Base-by-base conservation (phyloP, 495 filamentous ascomycete genomes). In the Apodospora peruviana region DNA sequence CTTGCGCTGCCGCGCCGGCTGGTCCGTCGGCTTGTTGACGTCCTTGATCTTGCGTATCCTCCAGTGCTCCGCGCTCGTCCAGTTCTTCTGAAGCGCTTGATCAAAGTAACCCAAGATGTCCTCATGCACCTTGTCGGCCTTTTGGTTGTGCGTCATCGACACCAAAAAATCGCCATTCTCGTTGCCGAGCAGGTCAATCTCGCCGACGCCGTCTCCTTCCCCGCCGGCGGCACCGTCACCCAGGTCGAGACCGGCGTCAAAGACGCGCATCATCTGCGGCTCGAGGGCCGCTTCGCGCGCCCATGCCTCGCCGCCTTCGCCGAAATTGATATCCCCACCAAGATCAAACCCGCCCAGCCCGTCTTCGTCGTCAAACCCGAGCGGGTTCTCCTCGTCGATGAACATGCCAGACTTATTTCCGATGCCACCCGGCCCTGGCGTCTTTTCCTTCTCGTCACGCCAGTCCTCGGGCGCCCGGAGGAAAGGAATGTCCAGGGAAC, bases 21-120 rank as follows among this genome's bases (percentile, higher is more conserved):
- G n/a, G 29, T 72, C 76, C 12, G 77, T 70, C 25, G 74, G 64
- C 57, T 86, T 88, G 47, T 78, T 81, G 50, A 79, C 75, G 47
- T 93, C 87, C 67, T 96, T 96, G 64, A 98, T 91, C 61, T 85
- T 87, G 36, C 88, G 78, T 58, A 99, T 97, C 56, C 91, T 82
- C 93, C 93, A 99, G 68, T 99, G 94, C 64, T 99, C 94, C 32
- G 93, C 93, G 40, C 90, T 94, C n/a, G 88, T 89, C 93, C 93
- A 99, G 65, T 96, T 97, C 76, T 94, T 95, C 57, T 87, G 82
- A 21, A 96, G 71, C 8, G 91, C 90, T 58, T 95, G 85, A 66
- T 99, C 93, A 61, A 99, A 99, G 69, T 96, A 99, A 57, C 85
- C 86, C 16, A 99, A 78, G 45, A 99, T 95, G 58, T 96, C 90